Evolutionary conservation across 2,329 filamentous ascomycete species (phyloP), one percentile per base, ranked within the genome.

Genomic region (Mycocentrospora acerina): DNA sequence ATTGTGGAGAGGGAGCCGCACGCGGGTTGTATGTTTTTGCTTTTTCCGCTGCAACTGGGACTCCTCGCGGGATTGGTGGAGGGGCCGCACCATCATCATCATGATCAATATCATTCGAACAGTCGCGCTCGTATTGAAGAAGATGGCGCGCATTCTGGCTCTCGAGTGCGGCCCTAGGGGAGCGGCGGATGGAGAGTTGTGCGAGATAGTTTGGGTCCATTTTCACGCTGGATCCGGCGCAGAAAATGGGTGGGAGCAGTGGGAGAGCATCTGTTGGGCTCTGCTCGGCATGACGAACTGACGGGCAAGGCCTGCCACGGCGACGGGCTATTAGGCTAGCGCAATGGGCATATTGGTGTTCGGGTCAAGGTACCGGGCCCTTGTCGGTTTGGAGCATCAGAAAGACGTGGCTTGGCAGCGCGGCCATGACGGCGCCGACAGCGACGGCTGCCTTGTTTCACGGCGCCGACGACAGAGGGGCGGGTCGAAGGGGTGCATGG

Each of bases 111-210:
- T 46, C 42, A 19, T 47, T 39, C 25, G 42, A 39, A 5, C 25
- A 28, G 9, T 35, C 22, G 5, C 35, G 24, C 10, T 25, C 29
- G 13, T 27, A 14, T 12, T 27, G 25, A 27, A 12, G 7, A 10
- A 30, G 15, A n/a, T 35, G 32, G 11, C 13, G 5, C 5, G 19
- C 19, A 6, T 5, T 22, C 19, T 22, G 19, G 19, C 9, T 6
- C 19, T 22, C 19, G 5, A 22, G 19, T 6, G 19, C 19, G 5
- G 19, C 19, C 19, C 48, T 39, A 12, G 51, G 48, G 4, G 53
- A 57, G 26, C 48, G 55, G 17, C 51, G 54, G 27, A 56, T 51
- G 24, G 44, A 40, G 7, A 43, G 46, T 19, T 46, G 44, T 16
- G 49, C 25, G n/a, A 41, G 42, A 11, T 49, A 42, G 30, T 47